Base-by-base conservation (phyloP, 805 yeast species). In the Schwanniomyces yamadae region DNA sequence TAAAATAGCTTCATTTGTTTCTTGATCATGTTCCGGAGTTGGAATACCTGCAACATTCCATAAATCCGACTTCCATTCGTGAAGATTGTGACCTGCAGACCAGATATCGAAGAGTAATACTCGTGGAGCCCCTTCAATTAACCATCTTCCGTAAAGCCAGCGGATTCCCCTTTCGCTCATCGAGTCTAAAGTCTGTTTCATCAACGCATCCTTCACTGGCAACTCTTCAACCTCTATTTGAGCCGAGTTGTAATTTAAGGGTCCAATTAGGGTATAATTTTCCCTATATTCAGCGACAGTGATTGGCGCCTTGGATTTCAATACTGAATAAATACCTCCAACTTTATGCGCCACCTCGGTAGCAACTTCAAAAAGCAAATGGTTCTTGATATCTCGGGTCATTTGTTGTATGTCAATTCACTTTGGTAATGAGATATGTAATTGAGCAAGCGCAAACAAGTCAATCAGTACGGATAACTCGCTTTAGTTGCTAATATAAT, bases 281-380 rank as follows among this genome's bases (percentile, higher is more conserved):
- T 84, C 87, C 45, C 85, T 77, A 63, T 89, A 93, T 62, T 91
- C 97, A 26, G 95, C 89, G 34, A 85, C 91, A 6, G 99, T 91
- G 41, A 90, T 89, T 6, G 97, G 97, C 6, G 97, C 97, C 63
- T 91, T 91, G 8, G 96, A 87, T 61, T 93, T 93, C 55, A 91
- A 75, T 34, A 91, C 99, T 5, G 98, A 90, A 68, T 91, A 91
- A 59, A 91, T 91, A 23, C 99, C 99, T 33, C 99, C 99, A 15
- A 91, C 98, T 52, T 95, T 75, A 69, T 93, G 90, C 52, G 98
- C 98, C 34, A 91, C 97, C 60, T 91, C 99, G 2, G 99, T 91
- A 43, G 98, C 95, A 29, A 87, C 84, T 68, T 91, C 99, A 55
- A 91, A 89, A 33, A 93, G 74, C 37, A 90, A 70, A 57, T 88